phyloP scores from a whole-genome alignment of 768 basidiomycete species.

The Tephrocybe sp. region DNA sequence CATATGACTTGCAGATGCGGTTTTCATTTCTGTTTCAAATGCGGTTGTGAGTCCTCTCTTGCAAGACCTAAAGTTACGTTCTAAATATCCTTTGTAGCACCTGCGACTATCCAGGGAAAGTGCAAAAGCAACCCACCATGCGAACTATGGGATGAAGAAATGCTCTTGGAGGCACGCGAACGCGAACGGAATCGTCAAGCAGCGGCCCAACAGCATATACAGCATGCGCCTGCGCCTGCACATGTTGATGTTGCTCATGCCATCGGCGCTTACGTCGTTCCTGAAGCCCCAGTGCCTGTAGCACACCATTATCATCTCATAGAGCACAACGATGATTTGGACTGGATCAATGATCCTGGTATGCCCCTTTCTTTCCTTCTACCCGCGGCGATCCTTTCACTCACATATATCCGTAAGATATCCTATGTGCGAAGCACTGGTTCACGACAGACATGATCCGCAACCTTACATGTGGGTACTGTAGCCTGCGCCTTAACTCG shows the following conservation, averaged over 20 bases:
- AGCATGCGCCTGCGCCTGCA: too few relatives aligned
- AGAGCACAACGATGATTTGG: slow-evolving; percentile 10
- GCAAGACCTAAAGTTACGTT: neutral
- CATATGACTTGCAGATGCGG: slow-evolving; percentile 42
- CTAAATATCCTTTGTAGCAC: slow-evolving; percentile 3
- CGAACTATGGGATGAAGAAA: slow-evolving; percentile 37
- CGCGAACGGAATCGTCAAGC: slow-evolving; percentile 16
- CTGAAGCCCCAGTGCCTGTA: too few relatives aligned
- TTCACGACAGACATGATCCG: slow-evolving; percentile 25
- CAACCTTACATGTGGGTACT: slow-evolving; percentile 26
- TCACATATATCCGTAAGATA: slow-evolving; percentile 1
- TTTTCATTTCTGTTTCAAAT: slow-evolving; percentile 41
- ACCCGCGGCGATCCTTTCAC: neutral
- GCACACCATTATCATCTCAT: neutral
- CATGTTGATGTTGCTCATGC: neutral
- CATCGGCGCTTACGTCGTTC: neutral
- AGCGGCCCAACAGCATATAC: neutral
- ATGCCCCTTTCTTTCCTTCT: neutral
- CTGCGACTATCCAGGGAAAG: slow-evolving; percentile 19
- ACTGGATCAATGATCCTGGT: slow-evolving; percentile 25
- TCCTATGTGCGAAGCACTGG: slow-evolving; percentile 18
- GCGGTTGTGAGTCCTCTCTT: slow-evolving; percentile 29
- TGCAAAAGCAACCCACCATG: slow-evolving; percentile 35
- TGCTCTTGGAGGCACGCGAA: slow-evolving; percentile 31
- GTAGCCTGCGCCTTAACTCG: slow-evolving; percentile 20